Base-by-base conservation (phyloP, 139 green algal genomes). In the Chlamydomonas incerta region DNA sequence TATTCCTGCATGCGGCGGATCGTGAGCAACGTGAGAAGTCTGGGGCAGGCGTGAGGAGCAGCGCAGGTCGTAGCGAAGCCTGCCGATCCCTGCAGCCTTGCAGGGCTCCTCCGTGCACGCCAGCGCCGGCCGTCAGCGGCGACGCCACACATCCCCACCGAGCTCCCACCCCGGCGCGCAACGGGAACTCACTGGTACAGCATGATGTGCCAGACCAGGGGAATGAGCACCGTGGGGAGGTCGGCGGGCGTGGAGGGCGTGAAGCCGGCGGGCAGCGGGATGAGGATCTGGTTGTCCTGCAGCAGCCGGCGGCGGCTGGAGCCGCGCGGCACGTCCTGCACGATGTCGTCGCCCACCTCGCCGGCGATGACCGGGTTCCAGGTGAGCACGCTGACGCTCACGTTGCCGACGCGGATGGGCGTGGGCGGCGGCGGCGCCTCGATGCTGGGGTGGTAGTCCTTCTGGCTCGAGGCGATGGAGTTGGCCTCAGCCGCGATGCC, bases 191-290 rank as follows among this genome's bases (percentile, higher is more conserved):
- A 80, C 73, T 6, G 41, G 74, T 82, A 82, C 15, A 52, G 55
- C 10, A 50, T 35, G 34, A 82, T 33, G 74, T 82, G 74, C 57
- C 57, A 82, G 18, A 55, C 57, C 2, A 26, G 31, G 34, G 74
- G 74, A 23, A 82, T 71, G 17, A 72, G 58, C 34, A 82, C 9
- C n/a, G 47, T 23, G 24, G 74, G 74, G 23, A 72, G 23, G 14
- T 14, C n/a, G 34, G 24, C 26, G 24, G 57, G 35, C 15, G 24
- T 10, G 11, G 21, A 0, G 29, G 74, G 11, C 11, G 28, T 47
- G 58, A 82, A 82, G 57, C 74, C 58, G 33, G 3, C 15, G 34
- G 74, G 74, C 74, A 82, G 34, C 24, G 55, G 50, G 20, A 80
- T 52, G 9, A 23, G 14, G n/a, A 70, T 70, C 63, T 70, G 63